Conservation (phyloP, 164 flowering plant species). For the Stephania japonica region DNA sequence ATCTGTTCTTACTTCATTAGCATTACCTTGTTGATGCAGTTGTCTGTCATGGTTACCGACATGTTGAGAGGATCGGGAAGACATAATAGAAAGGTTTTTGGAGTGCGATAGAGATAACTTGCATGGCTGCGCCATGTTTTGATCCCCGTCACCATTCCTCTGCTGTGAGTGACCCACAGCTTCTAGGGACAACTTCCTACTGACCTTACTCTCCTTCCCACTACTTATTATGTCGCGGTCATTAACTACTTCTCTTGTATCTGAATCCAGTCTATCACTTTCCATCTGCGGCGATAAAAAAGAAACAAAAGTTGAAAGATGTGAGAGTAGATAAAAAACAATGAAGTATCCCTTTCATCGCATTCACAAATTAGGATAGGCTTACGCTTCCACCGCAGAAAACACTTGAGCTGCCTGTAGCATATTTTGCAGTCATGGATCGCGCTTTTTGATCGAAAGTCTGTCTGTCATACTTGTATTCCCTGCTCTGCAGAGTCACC, state of each 20-base stretch:
- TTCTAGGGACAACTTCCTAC: conserved; percentile 32
- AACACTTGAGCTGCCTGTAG: conserved; percentile 33
- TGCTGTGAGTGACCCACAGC: conserved; percentile 12
- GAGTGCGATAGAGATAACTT: conserved; percentile 9
- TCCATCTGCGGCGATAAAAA: conserved; percentile 28
- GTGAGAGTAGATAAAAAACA: background rate
- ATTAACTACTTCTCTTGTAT: conserved; percentile 15
- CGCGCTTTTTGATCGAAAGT: conserved; percentile 75
- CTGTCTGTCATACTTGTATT: conserved; percentile 78
- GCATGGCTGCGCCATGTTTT: conserved; percentile 12
- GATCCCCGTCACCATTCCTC: conserved; percentile 12
- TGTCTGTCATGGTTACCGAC: conserved; percentile 8
- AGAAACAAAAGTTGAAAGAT: background rate
- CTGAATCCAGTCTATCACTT: conserved; percentile 15
- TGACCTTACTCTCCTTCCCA: conserved; percentile 16
- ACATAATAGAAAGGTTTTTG: conserved; percentile 3
- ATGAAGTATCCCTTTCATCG: conserved; percentile 4
- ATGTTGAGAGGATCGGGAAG: conserved; percentile 1
- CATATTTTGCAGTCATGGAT: conserved; percentile 72
- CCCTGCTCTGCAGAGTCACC: conserved; percentile 57
- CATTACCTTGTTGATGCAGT: conserved; percentile 6
- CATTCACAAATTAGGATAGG: conserved; percentile 15
- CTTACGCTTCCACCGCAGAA: conserved; percentile 18
- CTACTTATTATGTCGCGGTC: conserved; percentile 4
- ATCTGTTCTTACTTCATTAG: background rate